Conservation (phyloP, 2,329 filamentous ascomycete species). For the Falciphora oryzae region DNA sequence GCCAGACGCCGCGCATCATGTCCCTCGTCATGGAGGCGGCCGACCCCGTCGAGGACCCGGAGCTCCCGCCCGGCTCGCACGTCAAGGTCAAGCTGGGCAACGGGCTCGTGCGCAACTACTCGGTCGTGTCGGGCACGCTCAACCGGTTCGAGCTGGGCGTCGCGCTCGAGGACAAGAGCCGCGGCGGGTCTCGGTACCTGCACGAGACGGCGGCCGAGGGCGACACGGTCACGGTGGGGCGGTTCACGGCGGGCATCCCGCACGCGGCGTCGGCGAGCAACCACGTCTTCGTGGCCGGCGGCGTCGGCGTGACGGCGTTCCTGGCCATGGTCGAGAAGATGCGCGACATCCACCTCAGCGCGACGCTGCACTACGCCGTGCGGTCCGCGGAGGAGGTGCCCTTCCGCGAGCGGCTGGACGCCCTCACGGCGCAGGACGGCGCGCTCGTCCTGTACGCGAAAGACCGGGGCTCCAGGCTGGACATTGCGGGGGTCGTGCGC, state of each 20-base stretch:
- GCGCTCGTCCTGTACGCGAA: slow-evolving; percentile 46
- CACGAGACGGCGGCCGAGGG: slow-evolving; percentile 43
- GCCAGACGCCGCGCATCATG: slow-evolving; percentile 43
- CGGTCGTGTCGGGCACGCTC: slow-evolving; percentile 42
- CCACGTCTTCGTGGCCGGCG: slow-evolving; percentile 59
- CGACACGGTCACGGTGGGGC: slow-evolving; percentile 43
- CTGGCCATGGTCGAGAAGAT: slow-evolving; percentile 40
- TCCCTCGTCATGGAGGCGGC: slow-evolving; percentile 47
- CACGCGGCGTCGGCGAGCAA: slow-evolving; percentile 41
- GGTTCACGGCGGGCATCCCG: slow-evolving; percentile 44
- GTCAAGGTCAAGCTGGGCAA: slow-evolving; percentile 51
- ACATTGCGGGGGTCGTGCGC: slow-evolving; percentile 41
- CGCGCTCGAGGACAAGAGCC: slow-evolving; percentile 39
- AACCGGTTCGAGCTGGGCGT: slow-evolving; percentile 52
- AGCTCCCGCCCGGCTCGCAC: slow-evolving; percentile 42
- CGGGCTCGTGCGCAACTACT: slow-evolving; percentile 54
- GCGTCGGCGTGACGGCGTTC: slow-evolving; percentile 63
- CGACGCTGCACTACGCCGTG: slow-evolving; percentile 54
- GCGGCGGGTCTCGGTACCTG: slow-evolving; percentile 57
- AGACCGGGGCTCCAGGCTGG: slow-evolving; percentile 35
- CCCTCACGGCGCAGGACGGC: slow-evolving; percentile 13
- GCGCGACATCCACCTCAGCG: slow-evolving; percentile 40
- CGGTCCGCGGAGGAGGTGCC: slow-evolving; percentile 41
- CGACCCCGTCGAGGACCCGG: slow-evolving; percentile 26
- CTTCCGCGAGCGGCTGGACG: slow-evolving; percentile 35